Percentiles rank a stretch among this genome's conserved stretches.
Evolutionary conservation across 352 stramenopile species (phyloP).

Genomic region (Pythium phragmitis): DNA sequence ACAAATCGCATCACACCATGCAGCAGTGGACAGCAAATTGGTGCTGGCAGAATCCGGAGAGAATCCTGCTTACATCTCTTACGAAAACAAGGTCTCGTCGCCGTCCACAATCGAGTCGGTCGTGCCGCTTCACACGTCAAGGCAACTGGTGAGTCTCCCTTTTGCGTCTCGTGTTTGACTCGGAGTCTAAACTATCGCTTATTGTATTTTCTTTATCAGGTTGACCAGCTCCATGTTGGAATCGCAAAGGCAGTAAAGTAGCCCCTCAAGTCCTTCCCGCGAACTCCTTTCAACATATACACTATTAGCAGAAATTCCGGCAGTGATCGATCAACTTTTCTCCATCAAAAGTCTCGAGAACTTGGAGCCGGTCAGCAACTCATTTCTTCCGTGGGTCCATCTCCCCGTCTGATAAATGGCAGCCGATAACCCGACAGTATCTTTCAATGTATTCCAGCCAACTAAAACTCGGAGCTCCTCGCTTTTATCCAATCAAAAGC

Average conservation of each 20-base stretch:
- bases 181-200: not conserved
- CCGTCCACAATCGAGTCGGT: constrained; percentile 79
- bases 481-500: constrained; percentile 18
- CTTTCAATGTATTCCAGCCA: constrained; percentile 14
- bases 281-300: constrained; percentile 1
- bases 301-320: not conserved
- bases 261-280: not conserved
- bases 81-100: constrained; percentile 57
- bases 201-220: constrained; percentile 3
- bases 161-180: not conserved
- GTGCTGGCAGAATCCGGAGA: constrained; percentile 28
- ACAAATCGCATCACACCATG: constrained; percentile 18
- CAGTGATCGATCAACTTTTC: not conserved
- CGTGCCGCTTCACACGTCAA: constrained; percentile 63
- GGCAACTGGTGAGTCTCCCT: constrained; percentile 49
- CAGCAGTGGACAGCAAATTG: constrained; percentile 34
- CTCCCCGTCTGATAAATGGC: constrained; percentile 5
- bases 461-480: constrained; percentile 3
- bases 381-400: constrained; percentile 18
- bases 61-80: constrained; percentile 37
- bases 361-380: constrained; percentile 15
- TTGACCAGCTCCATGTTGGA: constrained; percentile 29
- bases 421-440: constrained; percentile 22
- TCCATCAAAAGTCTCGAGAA: not conserved
- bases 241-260: constrained; percentile 31